phyloP scores from a whole-genome alignment of 1,284 basidiomycete species.

The Fomitiporia mediterranea region DNA sequence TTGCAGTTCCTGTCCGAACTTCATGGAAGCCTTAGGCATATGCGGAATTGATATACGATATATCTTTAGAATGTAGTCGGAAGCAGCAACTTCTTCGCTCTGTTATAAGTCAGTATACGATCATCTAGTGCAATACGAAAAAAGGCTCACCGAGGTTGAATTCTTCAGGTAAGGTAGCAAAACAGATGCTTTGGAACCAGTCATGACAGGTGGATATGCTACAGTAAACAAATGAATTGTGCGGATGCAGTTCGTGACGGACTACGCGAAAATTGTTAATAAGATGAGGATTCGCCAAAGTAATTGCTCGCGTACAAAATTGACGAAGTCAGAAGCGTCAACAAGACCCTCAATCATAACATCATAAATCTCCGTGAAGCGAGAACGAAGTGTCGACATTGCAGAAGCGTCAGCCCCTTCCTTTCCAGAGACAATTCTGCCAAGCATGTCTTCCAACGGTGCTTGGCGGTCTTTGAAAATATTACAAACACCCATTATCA shows the following conservation, averaged over 20 bases:
- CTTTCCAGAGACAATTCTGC: conserved; percentile 69
- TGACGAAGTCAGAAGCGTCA: conserved; percentile 74
- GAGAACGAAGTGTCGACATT: conserved; percentile 47
- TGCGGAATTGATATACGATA: conserved; percentile 82
- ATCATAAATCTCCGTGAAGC: conserved; percentile 76
- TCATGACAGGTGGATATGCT: conserved; percentile 79
- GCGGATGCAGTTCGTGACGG: conserved; percentile 74
- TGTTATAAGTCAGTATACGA: conserved; percentile 30
- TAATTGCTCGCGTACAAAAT: conserved; percentile 53
- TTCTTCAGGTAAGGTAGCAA: conserved; percentile 86
- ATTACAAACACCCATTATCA: conserved; percentile 83
- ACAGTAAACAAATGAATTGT: conserved; percentile 80
- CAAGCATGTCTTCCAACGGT: conserved; percentile 79
- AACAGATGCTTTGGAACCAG: conserved; percentile 73
- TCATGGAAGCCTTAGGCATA: conserved; percentile 83
- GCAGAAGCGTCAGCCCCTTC: conserved; percentile 39
- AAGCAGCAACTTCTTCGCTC: conserved; percentile 78
- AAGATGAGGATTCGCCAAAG: conserved; percentile 21
- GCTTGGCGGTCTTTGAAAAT: conserved; percentile 80
- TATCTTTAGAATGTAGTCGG: conserved; percentile 83
- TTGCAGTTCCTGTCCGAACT: conserved; percentile 85
- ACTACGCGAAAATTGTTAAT: conserved; percentile 39
- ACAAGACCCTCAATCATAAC: conserved; percentile 82
- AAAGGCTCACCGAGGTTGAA: conserved; percentile 55
- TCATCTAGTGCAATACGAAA: conserved; percentile 11